Base-by-base conservation (phyloP, 768 basidiomycete species). In the Naganishia vishniacii region DNA sequence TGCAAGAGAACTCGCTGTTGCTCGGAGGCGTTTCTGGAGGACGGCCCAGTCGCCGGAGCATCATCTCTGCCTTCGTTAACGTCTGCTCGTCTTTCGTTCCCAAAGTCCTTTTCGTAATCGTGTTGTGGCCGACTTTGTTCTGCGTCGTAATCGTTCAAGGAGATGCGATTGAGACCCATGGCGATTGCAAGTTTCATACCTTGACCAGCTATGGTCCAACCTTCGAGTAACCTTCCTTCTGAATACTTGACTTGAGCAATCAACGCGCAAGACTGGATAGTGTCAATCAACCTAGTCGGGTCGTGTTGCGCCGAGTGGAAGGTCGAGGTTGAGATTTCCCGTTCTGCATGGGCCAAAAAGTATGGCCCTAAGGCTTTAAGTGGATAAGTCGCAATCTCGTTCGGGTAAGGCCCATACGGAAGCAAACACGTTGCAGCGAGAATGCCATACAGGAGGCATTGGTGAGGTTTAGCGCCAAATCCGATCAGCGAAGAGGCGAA, bases 171-270 rank as follows among this genome's bases (percentile, higher is more conserved):
- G 20, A 66, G 37, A 26, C 65, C 65, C 9, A 34, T 26, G 4
- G 40, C 37, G 41, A 62, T 31, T 4, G 65, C 65, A 20, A 66
- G 32, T 15, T 51, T 51, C 37, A 66, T n/a, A 40, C 25, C 65
- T 34, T 66, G 65, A 37, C 47, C 42, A 20, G 42, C 59, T 9
- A 66, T 29, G 26, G 56, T 61, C 65, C 65, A 66, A 9, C 65
- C 65, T 26, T 66, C 65, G 15, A 37, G 20, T 16, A 66, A 32
- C 42, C 60, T 61, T 16, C 59, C 65, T 18, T 66, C 59, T 8
- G 60, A 32, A 25, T 66, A 62, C 12, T 53, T 61, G 40, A 62
- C 40, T 25, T 62, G 59, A 4, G 59, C 41, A 15, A 66, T 16
- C 3, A 66, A 37, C 16, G 49, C 37, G 29, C 46, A 42, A 7